phyloP scores from a whole-genome alignment of 345 rosid species.

The Abelmoschus esculentus region DNA sequence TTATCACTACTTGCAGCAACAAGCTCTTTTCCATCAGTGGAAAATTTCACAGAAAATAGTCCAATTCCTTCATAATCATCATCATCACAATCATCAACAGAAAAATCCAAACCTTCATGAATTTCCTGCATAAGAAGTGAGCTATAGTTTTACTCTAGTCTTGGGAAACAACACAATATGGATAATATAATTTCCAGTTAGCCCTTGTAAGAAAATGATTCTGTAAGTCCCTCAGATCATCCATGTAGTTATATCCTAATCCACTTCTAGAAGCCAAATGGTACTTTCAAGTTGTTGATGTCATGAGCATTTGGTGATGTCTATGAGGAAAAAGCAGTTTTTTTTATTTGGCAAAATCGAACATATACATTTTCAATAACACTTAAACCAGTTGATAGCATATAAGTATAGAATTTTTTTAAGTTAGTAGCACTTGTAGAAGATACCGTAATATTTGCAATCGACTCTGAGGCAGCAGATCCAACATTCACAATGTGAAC shows the following conservation, averaged over 20 bases:
- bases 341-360: not conserved
- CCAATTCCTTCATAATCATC: constrained; percentile 27
- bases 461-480: constrained; percentile 42
- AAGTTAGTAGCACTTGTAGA: constrained; percentile 3
- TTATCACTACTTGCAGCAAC: constrained; percentile 46
- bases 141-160: not conserved
- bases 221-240: not conserved
- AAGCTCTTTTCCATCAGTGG: constrained; percentile 62
- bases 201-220: not conserved
- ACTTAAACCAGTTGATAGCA: not conserved
- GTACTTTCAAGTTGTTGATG: not conserved
- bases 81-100: not conserved
- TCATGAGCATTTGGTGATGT: not conserved
- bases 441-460: constrained; percentile 54
- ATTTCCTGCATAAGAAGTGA: constrained; percentile 39
- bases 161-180: not conserved
- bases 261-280: not conserved
- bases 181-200: not conserved
- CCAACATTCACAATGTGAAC: constrained; percentile 54
- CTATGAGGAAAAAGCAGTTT: not conserved
- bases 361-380: not conserved
- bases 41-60: constrained; percentile 59
- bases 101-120: constrained; percentile 52
- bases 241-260: not conserved
- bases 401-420: not conserved